These are phyloP conservation scores for Coelastrella sp. DNA, from an alignment of 139 green algal genomes.

Conservation along the genomic window DNA sequence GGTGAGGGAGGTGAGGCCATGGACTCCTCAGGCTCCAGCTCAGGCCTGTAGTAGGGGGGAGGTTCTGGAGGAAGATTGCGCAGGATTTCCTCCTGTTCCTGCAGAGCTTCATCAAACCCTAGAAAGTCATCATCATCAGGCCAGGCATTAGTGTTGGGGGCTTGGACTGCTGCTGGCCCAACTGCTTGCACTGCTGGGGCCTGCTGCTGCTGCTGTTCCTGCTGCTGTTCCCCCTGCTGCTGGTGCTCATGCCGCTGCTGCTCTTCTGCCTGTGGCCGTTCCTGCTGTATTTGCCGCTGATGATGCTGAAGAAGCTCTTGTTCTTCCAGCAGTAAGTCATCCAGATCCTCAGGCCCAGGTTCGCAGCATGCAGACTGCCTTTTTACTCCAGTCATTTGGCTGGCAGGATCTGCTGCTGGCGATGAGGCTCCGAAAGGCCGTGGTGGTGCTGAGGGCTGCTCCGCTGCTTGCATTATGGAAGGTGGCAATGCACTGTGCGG, in stretches of 20 bases:
- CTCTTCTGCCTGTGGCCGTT: not conserved
- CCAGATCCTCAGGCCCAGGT: not conserved
- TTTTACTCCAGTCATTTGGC: too few relatives aligned
- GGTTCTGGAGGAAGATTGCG: not conserved
- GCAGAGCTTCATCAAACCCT: constrained; percentile 12
- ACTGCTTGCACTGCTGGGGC: constrained; percentile 13
- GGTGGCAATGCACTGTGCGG: not conserved
- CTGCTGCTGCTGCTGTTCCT: not conserved
- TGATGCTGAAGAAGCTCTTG: not conserved
- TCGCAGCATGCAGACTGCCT: not conserved
- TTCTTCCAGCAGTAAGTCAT: not conserved
- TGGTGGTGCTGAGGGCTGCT: too few relatives aligned
- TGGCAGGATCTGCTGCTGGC: not conserved
- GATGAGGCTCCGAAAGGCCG: too few relatives aligned
- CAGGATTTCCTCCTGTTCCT: constrained; percentile 8
- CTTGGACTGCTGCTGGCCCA: not conserved
- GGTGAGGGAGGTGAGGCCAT: not conserved
- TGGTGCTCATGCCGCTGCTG: not conserved
- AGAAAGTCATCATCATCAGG: not conserved
- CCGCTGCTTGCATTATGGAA: too few relatives aligned
- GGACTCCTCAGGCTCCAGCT: not conserved
- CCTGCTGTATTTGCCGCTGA: not conserved
- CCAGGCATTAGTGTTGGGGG: not conserved
- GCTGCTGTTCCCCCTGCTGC: not conserved
- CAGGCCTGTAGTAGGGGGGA: not conserved